Conservation (phyloP, 2,329 filamentous ascomycete genomes). For the Pseudocercospora ulei region DNA sequence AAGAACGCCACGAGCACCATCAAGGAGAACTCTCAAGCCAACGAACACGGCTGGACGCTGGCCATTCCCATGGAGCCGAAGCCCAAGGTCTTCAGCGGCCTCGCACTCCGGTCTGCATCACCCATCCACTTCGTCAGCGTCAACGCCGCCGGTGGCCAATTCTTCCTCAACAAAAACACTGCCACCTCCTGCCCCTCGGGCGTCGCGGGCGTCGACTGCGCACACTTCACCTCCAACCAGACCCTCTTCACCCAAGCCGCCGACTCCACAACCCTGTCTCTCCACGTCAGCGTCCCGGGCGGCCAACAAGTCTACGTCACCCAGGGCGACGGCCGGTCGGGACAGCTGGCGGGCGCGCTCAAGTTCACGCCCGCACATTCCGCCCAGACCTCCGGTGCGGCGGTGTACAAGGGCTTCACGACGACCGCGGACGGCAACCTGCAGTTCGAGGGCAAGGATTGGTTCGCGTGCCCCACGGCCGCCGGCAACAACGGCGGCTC, state of each 20-base stretch:
- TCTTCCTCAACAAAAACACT: conserved; percentile 29
- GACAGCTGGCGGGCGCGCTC: conserved; percentile 23
- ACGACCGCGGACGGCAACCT: conserved; percentile 10
- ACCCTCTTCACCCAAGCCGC: conserved; percentile 25
- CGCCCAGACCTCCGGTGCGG: conserved; percentile 20
- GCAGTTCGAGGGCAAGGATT: conserved; percentile 15
- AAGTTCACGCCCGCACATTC: conserved; percentile 30
- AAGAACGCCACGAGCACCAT: conserved; percentile 1
- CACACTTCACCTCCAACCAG: conserved; percentile 10
- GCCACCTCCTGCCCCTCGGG: conserved; percentile 26
- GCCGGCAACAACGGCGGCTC: conserved; percentile 1
- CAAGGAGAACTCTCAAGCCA: conserved; percentile 10
- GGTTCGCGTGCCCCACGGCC: conserved; percentile 11
- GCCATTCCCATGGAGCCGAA: conserved; percentile 6
- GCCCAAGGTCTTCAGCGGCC: conserved; percentile 21
- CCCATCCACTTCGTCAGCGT: conserved; percentile 26
- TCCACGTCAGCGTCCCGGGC: conserved; percentile 27
- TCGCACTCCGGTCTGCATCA: conserved; percentile 21
- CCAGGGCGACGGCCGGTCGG: conserved; percentile 9
- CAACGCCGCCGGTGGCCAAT: conserved; percentile 21
- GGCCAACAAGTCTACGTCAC: conserved; percentile 31
- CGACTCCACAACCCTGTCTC: conserved; percentile 18
- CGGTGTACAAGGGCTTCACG: conserved; percentile 24
- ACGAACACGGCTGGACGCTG: too few species aligned
- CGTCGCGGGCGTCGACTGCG: conserved; percentile 4